phyloP scores from a whole-genome alignment of 345 rosid species.

The Citropsis articulata region DNA sequence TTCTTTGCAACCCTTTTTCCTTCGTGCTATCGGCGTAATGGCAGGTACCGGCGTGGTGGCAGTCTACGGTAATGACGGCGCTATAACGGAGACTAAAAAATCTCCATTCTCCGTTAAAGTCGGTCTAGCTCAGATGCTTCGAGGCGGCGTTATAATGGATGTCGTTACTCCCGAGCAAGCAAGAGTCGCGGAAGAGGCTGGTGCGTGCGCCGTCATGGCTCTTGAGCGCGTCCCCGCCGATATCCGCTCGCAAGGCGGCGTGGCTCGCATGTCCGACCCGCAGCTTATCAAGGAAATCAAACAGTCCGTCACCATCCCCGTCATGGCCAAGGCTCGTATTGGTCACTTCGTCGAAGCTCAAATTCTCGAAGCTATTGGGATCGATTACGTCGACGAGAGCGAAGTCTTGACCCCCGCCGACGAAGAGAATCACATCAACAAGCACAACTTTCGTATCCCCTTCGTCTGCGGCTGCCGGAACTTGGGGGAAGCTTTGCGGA shows the following conservation, averaged over 20 bases:
- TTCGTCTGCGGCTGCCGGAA: conserved; percentile 86
- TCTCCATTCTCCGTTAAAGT: conserved; percentile 80
- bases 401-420: conserved; percentile 73
- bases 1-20: background rate
- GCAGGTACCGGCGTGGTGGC: conserved; percentile 78
- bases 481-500: conserved; percentile 68
- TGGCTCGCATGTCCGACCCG: conserved; percentile 76
- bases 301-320: conserved; percentile 72
- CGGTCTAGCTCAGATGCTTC: conserved; percentile 84
- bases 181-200: conserved; percentile 71
- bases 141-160: conserved; percentile 81
- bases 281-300: conserved; percentile 67
- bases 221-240: conserved; percentile 75
- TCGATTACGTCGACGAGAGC: conserved; percentile 82
- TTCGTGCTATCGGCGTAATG: conserved; percentile 25
- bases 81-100: conserved; percentile 63
- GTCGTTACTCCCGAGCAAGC: conserved; percentile 79
- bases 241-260: conserved; percentile 72
- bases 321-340: conserved; percentile 77
- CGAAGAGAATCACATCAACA: conserved; percentile 78
- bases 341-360: conserved; percentile 83
- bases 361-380: conserved; percentile 69
- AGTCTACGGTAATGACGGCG: conserved; percentile 49
- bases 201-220: conserved; percentile 84
- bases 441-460: conserved; percentile 74